Evolutionary conservation across 108 stramenopile genomes (phyloP).

Genomic region (Cyclostephanos tholiformis): DNA sequence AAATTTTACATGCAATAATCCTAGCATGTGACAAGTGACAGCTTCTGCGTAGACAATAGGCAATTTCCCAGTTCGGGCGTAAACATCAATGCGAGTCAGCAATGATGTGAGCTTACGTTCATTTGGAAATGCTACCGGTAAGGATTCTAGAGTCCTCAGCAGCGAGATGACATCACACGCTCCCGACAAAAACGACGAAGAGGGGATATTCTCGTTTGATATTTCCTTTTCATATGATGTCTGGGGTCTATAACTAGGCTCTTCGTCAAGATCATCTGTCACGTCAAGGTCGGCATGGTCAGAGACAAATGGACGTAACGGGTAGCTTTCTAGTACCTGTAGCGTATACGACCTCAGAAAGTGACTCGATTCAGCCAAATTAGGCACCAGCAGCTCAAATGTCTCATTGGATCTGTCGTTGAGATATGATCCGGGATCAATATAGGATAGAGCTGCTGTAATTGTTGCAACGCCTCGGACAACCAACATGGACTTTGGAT

Average conservation of each 20-base stretch:
- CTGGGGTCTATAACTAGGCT: conserved; percentile 35
- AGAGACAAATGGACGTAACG: conserved; percentile 65
- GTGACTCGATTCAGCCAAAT: conserved; percentile 65
- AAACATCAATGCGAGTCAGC: conserved; percentile 68
- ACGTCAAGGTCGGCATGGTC: conserved; percentile 82
- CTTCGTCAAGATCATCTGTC: conserved; percentile 83
- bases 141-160: conserved; percentile 64
- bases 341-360: conserved; percentile 75
- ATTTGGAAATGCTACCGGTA: conserved; percentile 58
- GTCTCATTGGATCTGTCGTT: conserved; percentile 46
- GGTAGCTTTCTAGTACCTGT: conserved; percentile 66
- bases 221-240: neutral
- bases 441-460: conserved; percentile 27
- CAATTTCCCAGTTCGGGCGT: conserved; percentile 67
- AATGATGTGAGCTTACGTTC: conserved; percentile 61
- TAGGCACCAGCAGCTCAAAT: conserved; percentile 69
- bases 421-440: conserved; percentile 29
- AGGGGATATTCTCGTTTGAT: conserved; percentile 6
- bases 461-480: conserved; percentile 57
- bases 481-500: conserved; percentile 60
- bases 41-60: conserved; percentile 80
- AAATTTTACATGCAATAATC: conserved; percentile 78
- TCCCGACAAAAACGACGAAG: conserved; percentile 30
- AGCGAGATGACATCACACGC: conserved; percentile 65
- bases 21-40: conserved; percentile 77